Base-by-base conservation (phyloP, 306 rosid genomes). In the Sicyos baderoa region DNA sequence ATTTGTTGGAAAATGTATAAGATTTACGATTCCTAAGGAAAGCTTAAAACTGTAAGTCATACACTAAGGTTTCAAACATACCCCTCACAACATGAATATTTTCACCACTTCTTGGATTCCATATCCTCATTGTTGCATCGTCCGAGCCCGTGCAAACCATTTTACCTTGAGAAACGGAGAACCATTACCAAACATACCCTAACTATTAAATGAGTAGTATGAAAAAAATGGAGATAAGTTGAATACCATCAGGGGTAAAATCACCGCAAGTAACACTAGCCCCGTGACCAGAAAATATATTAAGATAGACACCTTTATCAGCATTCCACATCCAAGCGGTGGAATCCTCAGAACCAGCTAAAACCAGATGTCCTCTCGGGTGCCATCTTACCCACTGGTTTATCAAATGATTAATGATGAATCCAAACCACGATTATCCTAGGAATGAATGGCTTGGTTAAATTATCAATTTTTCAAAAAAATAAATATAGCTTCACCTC, bases 351-450 rank as follows among this genome's bases (percentile, higher is more conserved):
- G 89, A 86, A 87, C 96, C 96, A 72, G 89, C 97, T 72, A 92
- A 76, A 64, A 92, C 83, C 54, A 84, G 42, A 74, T 84, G 88
- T 67, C 92, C 96, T 75, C 82, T 86, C 25, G 96, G 96, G 80
- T 91, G 92, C 97, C 97, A 91, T 71, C 76, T 79, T 42, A 91
- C 81, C 97, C 97, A 91, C 97, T 91, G 79, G 71, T 71, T 80
- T 74, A 54, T 72, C 74, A 79, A 57, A 78, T 9, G 17, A 70
- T 74, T 49, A 37, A 25, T 61, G 15, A 63, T 75, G 8, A 79
- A 72, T 52, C 16, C 23, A 23, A 56, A 56, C 62, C n/a, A 23
- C 62, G 25, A 56, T 23, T 11, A 56, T 21, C 17, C 62, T 56
- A 22, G 27, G 0, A 54, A 9, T 21, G 6, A 56, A 22, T 23